A percentile compares a stretch with the other conserved stretches of the same genome.
Evolutionary conservation across 495 filamentous ascomycete species (phyloP).

Genomic region (Xylaria grammica): DNA sequence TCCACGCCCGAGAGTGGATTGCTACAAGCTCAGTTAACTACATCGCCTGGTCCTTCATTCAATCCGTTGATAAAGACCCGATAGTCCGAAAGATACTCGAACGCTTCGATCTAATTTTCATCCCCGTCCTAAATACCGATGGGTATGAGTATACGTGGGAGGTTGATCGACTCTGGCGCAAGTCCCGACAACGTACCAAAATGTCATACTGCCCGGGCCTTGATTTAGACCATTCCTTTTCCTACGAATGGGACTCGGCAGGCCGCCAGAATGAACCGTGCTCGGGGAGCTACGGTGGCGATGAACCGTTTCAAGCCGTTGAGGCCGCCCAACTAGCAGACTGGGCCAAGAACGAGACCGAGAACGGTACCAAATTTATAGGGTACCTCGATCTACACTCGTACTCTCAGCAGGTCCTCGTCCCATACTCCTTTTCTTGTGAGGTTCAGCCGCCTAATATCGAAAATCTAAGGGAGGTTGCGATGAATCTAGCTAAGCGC

Average conservation of each 20-base stretch:
- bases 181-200: constrained; percentile 85
- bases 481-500: constrained; percentile 85
- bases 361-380: constrained; percentile 72
- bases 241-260: constrained; percentile 80
- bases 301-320: constrained; percentile 79
- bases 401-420: constrained; percentile 94
- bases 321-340: constrained; percentile 78
- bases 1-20: constrained; percentile 96
- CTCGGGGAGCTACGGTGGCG: constrained; percentile 88
- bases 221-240: constrained; percentile 86
- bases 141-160: constrained; percentile 96
- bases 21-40: constrained; percentile 91
- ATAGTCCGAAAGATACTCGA: constrained; percentile 77
- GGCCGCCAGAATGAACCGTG: constrained; percentile 78
- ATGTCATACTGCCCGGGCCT: constrained; percentile 84
- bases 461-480: constrained; percentile 91
- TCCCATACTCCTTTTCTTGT: constrained; percentile 90
- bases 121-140: constrained; percentile 91
- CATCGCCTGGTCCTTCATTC: constrained; percentile 86
- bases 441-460: constrained; percentile 75
- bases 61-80: constrained; percentile 70
- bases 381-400: constrained; percentile 91
- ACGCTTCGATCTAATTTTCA: constrained; percentile 83
- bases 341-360: constrained; percentile 86
- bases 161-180: constrained; percentile 90